phyloP scores from a whole-genome alignment of 352 stramenopile species.

The Globisporangium uncinulatum region DNA sequence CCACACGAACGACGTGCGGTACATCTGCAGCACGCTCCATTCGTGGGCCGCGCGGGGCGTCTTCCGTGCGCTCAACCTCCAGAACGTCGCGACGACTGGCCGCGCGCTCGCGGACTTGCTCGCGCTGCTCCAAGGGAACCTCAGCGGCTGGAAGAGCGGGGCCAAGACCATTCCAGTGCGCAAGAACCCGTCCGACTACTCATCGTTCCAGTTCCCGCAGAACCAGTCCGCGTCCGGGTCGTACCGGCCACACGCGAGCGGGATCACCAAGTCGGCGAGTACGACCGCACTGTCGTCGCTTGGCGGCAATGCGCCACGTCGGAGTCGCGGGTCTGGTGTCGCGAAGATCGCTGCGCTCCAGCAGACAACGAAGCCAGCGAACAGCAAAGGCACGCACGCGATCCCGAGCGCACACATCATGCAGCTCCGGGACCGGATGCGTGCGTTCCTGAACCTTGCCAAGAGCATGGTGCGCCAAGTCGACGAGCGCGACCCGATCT shows the following conservation, averaged over 20 bases:
- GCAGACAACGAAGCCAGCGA: slow-evolving; percentile 58
- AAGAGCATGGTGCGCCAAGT: slow-evolving; percentile 81
- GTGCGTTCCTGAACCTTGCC: slow-evolving; percentile 91
- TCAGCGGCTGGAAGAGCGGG: slow-evolving; percentile 65
- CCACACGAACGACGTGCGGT: slow-evolving; percentile 93
- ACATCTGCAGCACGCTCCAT: slow-evolving; percentile 82
- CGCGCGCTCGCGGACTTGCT: slow-evolving; percentile 70
- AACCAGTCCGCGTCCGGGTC: slow-evolving; percentile 24
- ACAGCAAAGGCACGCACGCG: slow-evolving; percentile 50
- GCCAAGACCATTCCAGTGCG: slow-evolving; percentile 80
- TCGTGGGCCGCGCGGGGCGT: slow-evolving; percentile 75
- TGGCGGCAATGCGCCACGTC: slow-evolving; percentile 62
- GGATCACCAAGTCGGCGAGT: slow-evolving; percentile 86
- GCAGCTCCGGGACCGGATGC: slow-evolving; percentile 94
- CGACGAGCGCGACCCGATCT: slow-evolving; percentile 74
- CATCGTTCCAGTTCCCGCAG: slow-evolving; percentile 78
- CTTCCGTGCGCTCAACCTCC: slow-evolving; percentile 72
- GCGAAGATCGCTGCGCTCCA: slow-evolving; percentile 78
- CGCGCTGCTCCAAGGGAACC: slow-evolving; percentile 59
- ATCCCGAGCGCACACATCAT: slow-evolving; percentile 81
- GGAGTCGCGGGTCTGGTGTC: slow-evolving; percentile 76
- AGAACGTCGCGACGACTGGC: slow-evolving; percentile 60
- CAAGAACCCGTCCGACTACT: slow-evolving; percentile 81
- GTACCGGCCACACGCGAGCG: slow-evolving; percentile 31
- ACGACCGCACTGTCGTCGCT: slow-evolving; percentile 79